phyloP scores from a whole-genome alignment of 1,139 yeast genomes.

The Lodderomyces jiufengensis region DNA sequence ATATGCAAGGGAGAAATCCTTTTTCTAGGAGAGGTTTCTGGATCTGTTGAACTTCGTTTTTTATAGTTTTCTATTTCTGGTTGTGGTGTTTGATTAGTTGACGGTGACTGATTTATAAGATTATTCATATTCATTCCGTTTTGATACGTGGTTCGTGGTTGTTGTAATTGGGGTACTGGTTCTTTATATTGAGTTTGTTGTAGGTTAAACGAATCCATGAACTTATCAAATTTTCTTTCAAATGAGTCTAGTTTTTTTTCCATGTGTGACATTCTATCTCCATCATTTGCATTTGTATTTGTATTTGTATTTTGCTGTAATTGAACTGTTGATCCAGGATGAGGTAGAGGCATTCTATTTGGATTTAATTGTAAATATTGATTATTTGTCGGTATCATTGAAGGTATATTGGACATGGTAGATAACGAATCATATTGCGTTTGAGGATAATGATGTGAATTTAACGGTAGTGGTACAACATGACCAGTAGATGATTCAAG shows the following conservation, averaged over 20 bases:
- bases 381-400: constrained; percentile 3
- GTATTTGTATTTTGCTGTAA: neutral
- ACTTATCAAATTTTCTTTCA: constrained; percentile 44
- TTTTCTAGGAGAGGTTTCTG: too few species aligned
- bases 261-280: neutral
- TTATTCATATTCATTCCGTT: too few species aligned
- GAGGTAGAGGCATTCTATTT: neutral
- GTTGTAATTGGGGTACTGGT: too few species aligned
- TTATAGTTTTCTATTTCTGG: neutral
- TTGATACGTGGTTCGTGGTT: constrained; percentile 4
- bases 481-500: constrained; percentile 4
- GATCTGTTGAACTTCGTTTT: too few species aligned
- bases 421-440: neutral
- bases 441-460: neutral
- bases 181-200: too few species aligned
- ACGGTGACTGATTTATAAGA: neutral
- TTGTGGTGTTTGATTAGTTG: neutral
- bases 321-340: neutral
- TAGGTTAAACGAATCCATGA: constrained; percentile 30
- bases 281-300: neutral
- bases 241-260: constrained; percentile 29
- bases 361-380: neutral
- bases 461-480: constrained; percentile 1
- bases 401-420: constrained; percentile 1
- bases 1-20: too few species aligned